A percentile compares a stretch with the other conserved stretches of the same genome.
Evolutionary conservation across 176 grass and related monocot genomes (phyloP).

Genomic region (sorghum (Sorghum bicolor)): DNA sequence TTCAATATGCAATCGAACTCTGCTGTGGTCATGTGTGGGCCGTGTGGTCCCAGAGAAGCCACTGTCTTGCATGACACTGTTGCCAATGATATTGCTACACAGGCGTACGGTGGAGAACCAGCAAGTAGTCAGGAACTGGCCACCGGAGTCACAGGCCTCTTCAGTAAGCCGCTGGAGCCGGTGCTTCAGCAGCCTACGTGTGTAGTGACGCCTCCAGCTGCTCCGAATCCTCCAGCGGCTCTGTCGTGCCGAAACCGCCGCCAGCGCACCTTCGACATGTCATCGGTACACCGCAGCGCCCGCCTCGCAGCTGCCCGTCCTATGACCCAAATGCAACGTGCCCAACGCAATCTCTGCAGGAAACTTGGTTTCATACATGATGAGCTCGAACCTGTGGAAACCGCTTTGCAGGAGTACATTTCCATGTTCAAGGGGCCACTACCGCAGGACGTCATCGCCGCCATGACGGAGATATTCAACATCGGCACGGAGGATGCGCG

Average conservation of each 20-base stretch:
- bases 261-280: no score
- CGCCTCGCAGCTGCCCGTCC: background rate
- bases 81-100: no score
- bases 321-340: background rate
- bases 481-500: background rate
- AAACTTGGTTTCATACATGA: background rate
- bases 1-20: no score
- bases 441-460: background rate
- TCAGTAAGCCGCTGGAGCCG: background rate
- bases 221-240: accelerated
- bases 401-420: background rate
- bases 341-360: background rate
- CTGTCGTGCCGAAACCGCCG: accelerated
- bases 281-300: no score
- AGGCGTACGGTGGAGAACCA: no score
- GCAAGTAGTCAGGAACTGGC: background rate
- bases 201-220: background rate
- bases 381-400: background rate
- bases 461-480: background rate
- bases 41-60: no score
- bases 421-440: background rate
- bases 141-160: background rate
- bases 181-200: background rate
- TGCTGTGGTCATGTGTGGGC: no score
- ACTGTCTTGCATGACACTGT: accelerated